These are phyloP conservation scores for Pueraria montana DNA, from an alignment of 306 rosid species.

Conservation along the genomic window DNA sequence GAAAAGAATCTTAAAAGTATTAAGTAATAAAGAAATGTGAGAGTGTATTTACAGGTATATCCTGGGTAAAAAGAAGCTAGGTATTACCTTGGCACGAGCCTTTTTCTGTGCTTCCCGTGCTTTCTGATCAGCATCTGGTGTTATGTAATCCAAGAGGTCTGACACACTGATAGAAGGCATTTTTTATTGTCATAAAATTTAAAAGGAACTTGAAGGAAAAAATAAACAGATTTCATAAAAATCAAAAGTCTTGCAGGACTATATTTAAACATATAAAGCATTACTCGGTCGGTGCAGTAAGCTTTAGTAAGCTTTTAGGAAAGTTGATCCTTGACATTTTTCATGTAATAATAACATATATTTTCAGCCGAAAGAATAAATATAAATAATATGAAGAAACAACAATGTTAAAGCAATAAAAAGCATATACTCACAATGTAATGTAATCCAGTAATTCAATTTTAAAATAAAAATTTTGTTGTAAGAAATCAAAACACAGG, in stretches of 20 bases:
- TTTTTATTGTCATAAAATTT: conserved; percentile 26
- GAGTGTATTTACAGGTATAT: conserved; percentile 29
- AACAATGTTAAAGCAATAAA: conserved; percentile 4
- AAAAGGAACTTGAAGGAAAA: conserved; percentile 24
- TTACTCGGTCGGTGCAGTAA: neutral
- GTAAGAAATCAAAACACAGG: neutral
- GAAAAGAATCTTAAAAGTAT: conserved; percentile 1
- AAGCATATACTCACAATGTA: neutral
- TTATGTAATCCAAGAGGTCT: conserved; percentile 95
- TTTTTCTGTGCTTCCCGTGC: conserved; percentile 92
- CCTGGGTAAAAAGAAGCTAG: conserved; percentile 31
- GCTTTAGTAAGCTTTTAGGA: conserved; percentile 9
- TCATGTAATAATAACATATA: conserved; percentile 8
- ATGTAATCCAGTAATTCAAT: neutral
- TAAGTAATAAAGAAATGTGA: neutral
- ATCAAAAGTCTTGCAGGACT: conserved; percentile 2
- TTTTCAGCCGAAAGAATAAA: conserved; percentile 2
- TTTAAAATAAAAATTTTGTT: neutral
- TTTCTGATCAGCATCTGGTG: conserved; percentile 92
- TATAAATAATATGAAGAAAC: conserved; percentile 5
- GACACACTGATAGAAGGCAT: conserved; percentile 76
- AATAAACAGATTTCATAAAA: neutral
- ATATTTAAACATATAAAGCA: neutral
- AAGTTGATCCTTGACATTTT: neutral
- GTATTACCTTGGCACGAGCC: conserved; percentile 90